Evolutionary conservation across 257 asterid species (phyloP).

Genomic region (Eucommia ulmoides): DNA sequence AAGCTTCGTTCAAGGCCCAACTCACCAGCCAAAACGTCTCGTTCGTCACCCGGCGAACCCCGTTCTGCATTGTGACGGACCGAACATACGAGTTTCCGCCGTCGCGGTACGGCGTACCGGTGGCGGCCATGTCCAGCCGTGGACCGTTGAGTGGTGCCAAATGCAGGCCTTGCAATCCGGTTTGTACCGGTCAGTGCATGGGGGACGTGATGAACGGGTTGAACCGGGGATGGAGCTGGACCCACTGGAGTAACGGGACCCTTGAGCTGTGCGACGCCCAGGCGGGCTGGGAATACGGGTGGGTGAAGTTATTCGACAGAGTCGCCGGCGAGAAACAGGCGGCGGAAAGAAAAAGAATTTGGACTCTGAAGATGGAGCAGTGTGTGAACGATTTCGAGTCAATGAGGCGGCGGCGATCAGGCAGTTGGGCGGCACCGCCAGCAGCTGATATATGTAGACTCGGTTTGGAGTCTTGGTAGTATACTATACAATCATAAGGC

Average conservation of each 20-base stretch:
- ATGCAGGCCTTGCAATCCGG: background rate
- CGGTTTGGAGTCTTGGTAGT: too few species aligned
- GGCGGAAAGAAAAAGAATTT: background rate
- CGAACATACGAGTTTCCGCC: background rate
- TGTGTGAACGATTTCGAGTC: background rate
- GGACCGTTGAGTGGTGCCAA: background rate
- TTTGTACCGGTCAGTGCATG: background rate
- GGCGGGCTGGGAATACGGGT: background rate
- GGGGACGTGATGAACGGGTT: background rate
- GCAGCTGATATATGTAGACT: background rate
- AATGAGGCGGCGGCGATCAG: background rate
- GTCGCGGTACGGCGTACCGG: background rate
- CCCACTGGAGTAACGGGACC: background rate
- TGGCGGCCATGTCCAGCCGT: background rate
- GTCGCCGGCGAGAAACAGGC: background rate
- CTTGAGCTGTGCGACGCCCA: background rate
- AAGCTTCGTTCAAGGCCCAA: background rate
- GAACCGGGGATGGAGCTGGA: background rate
- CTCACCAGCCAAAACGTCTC: background rate
- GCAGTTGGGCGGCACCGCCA: background rate
- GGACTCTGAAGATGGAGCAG: background rate
- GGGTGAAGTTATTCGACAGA: background rate
- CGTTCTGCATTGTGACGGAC: background rate
- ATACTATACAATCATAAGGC: too few species aligned
- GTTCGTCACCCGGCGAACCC: background rate